Evolutionary conservation across 768 basidiomycete genomes (phyloP).

Genomic region (Pulveroboletus sp.): DNA sequence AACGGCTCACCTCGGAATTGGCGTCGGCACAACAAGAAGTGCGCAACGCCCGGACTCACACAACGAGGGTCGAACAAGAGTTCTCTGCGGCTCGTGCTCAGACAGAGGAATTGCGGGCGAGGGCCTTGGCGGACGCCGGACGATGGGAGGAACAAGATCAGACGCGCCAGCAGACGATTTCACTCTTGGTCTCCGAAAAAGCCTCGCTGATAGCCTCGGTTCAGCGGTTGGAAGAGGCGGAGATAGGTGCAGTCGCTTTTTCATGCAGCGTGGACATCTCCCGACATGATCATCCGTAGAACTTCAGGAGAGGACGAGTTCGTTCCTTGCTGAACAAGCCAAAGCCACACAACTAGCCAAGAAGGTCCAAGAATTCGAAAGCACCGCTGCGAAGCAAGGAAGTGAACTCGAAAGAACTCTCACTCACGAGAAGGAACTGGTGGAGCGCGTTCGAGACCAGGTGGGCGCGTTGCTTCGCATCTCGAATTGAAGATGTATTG

Average conservation of each 20-base stretch:
- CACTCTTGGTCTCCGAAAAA: conserved; percentile 74
- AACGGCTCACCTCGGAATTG: conserved; percentile 19
- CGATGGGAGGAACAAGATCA: conserved; percentile 36
- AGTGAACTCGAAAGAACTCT: conserved; percentile 35
- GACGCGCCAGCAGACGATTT: conserved; percentile 70
- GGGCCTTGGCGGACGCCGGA: conserved; percentile 8
- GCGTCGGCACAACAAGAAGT: conserved; percentile 10
- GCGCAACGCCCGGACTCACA: conserved; percentile 9
- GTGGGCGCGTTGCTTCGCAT: conserved; percentile 12
- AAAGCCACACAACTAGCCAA: conserved; percentile 39
- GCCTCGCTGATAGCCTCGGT: conserved; percentile 54
- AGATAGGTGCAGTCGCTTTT: conserved; percentile 49
- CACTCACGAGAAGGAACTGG: conserved; percentile 52
- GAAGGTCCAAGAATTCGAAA: conserved; percentile 42
- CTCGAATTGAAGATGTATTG: not conserved
- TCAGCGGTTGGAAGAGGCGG: conserved; percentile 54
- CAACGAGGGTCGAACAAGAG: conserved; percentile 18
- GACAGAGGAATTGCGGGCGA: conserved; percentile 18
- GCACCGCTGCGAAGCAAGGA: conserved; percentile 36
- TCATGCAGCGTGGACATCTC: not conserved
- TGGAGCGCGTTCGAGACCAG: conserved; percentile 32
- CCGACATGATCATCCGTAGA: conserved; percentile 30
- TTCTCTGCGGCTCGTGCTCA: conserved; percentile 16
- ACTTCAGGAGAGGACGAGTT: conserved; percentile 39
- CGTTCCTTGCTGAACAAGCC: conserved; percentile 41